Base-by-base conservation (phyloP, 345 rosid species). In the Salix purpurea region DNA sequence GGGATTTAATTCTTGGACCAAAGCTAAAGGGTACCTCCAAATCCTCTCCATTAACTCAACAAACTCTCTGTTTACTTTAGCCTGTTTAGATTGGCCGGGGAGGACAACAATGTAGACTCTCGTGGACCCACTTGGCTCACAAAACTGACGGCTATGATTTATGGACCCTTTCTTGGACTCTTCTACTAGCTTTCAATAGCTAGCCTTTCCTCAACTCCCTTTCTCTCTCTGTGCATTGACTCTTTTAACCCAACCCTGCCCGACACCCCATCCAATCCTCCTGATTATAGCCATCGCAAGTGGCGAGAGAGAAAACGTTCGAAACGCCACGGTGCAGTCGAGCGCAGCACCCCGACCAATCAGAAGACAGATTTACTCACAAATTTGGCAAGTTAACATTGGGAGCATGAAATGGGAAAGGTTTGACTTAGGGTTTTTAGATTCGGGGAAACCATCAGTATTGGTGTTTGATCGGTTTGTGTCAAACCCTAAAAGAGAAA, bases 371-470 rank as follows among this genome's bases (percentile, higher is more conserved):
- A 36, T 30, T 52, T 12, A n/a, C 26, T 2, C 9, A 42, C 12
- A 44, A 44, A 14, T 48, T 28, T 48, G 3, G 23, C 14, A 24
- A 34, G 39, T 32, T 18, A 34, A 34, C 10, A 4, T 5, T 52
- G 64, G 39, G 76, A 36, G 68, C 23, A 68, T 40, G 65, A 28
- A 4, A 26, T 52, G 10, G 58, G 4, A 69, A 77, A 67, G 72
- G 81, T 76, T 81, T 83, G 88, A 87, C 90, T 78, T 83, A 11
- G n/a, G 66, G 42, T 4, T 23, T 56, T 7, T 12, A 13, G 73
- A 61, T 67, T 65, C 5, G 67, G 73, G 75, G 74, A 82, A 79
- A 80, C 86, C 68, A 79, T 7, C n/a, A 1, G 4, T 73, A 73
- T 79, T 79, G 68, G 78, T 50, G 23, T n/a, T 32, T 60, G 24